These are phyloP conservation scores for Isatis lusitanica DNA, from an alignment of 441 rosid species.

Conservation along the genomic window DNA sequence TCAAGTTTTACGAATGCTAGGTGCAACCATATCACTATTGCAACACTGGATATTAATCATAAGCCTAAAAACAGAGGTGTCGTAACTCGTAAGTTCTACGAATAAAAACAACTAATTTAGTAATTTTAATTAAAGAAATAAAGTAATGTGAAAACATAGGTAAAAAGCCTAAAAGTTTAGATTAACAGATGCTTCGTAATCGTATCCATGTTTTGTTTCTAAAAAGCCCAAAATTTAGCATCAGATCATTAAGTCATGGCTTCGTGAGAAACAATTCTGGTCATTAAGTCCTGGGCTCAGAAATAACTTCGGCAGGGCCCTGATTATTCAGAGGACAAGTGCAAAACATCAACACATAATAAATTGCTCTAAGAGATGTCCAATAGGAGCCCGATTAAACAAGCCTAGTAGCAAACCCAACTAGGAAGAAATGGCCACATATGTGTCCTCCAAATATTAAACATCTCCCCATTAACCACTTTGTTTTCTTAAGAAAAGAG, in stretches of 20 bases:
- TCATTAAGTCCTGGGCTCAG: background rate
- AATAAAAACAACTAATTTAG: background rate
- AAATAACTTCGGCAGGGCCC: background rate
- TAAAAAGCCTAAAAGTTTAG: too few species aligned
- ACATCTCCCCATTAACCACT: background rate
- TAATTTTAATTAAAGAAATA: background rate
- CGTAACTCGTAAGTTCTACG: background rate
- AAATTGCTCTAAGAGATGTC: background rate
- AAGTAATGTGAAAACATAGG: background rate
- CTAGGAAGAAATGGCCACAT: background rate
- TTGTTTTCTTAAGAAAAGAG: background rate
- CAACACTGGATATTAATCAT: background rate
- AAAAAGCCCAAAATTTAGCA: background rate
- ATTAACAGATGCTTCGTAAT: background rate
- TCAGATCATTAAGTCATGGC: background rate
- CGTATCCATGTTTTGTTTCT: background rate
- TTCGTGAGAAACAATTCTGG: background rate
- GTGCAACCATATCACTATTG: background rate
- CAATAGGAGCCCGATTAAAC: background rate
- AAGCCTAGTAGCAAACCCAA: background rate
- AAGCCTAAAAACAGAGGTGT: background rate
- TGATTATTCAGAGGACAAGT: background rate
- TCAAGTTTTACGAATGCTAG: background rate
- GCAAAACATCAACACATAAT: background rate
- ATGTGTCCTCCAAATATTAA: background rate